Percentiles rank a stretch among this genome's conserved stretches.
phyloP scores from a whole-genome alignment of 345 rosid genomes.

The Lepidium aucheri region DNA sequence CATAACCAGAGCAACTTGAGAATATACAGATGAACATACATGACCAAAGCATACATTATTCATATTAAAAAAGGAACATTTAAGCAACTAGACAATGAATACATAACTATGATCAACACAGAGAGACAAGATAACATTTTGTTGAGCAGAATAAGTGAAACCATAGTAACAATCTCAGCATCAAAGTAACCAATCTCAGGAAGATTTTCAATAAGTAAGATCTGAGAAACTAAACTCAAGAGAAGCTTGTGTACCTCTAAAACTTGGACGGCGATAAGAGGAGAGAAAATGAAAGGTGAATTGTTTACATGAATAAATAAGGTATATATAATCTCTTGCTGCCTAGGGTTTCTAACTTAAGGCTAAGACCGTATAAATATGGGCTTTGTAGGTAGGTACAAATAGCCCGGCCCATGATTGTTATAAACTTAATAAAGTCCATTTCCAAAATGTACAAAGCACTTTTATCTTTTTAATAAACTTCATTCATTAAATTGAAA shows the following conservation, averaged over 20 bases:
- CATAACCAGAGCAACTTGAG: conserved; percentile 1
- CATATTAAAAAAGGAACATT: not conserved
- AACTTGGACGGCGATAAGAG: not conserved
- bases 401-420: not conserved
- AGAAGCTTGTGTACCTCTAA: not conserved
- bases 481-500: too few species aligned
- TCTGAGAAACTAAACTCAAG: not conserved
- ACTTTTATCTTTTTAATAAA: too few species aligned
- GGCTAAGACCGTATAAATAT: not conserved
- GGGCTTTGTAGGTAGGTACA: not conserved
- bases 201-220: too few species aligned
- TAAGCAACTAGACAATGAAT: not conserved
- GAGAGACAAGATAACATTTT: too few species aligned
- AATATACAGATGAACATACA: not conserved
- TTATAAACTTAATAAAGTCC: too few species aligned
- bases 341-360: not conserved
- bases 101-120: not conserved
- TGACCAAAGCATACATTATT: not conserved
- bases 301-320: too few species aligned
- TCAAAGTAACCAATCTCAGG: not conserved
- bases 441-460: too few species aligned
- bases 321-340: not conserved
- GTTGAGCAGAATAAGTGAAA: too few species aligned
- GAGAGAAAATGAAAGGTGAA: too few species aligned
- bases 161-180: not conserved